A percentile compares a stretch with the other conserved stretches of the same genome.
Conservation (phyloP, 2,329 filamentous ascomycete genomes). For the Claviceps pazoutovae region DNA sequence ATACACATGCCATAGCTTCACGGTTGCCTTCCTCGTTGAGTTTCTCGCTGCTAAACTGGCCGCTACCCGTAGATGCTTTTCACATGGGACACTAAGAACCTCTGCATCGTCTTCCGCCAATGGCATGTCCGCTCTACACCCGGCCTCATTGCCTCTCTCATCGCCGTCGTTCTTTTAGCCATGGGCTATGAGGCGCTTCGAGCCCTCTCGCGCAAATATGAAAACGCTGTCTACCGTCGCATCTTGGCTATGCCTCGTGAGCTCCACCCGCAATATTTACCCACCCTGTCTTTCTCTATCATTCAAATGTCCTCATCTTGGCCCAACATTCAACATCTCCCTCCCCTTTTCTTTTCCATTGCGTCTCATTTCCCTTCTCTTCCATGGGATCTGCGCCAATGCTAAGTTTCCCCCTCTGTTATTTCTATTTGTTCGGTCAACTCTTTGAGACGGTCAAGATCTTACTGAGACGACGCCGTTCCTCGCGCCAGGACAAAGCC, state of each 20-base stretch:
- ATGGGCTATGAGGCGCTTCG: constrained; percentile 91
- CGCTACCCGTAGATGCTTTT: constrained; percentile 68
- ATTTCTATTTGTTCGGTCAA: background rate
- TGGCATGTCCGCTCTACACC: constrained; percentile 71
- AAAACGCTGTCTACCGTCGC: constrained; percentile 38
- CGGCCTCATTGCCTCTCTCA: constrained; percentile 67
- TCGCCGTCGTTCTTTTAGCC: constrained; percentile 68
- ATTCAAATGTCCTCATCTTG: background rate
- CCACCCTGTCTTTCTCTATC: background rate
- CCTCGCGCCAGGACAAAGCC: constrained; percentile 59
- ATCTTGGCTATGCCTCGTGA: constrained; percentile 40
- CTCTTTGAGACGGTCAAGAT: constrained; percentile 19
- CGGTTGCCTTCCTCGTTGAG: background rate
- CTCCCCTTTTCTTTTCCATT: constrained; percentile 2
- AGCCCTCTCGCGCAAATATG: constrained; percentile 62
- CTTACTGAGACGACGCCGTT: constrained; percentile 51
- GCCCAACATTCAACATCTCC: no score
- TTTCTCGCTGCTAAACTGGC: background rate
- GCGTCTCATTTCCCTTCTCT: background rate
- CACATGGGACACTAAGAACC: constrained; percentile 84
- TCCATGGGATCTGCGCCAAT: constrained; percentile 12
- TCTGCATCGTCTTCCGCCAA: constrained; percentile 87
- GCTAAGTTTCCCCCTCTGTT: constrained; percentile 15
- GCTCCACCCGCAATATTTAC: constrained; percentile 13
- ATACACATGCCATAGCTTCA: background rate